Percentiles rank a stretch among this genome's conserved stretches.
These are phyloP conservation scores for Botryotinia calthae DNA, from an alignment of 2,329 filamentous ascomycete species.

Conservation along the genomic window DNA sequence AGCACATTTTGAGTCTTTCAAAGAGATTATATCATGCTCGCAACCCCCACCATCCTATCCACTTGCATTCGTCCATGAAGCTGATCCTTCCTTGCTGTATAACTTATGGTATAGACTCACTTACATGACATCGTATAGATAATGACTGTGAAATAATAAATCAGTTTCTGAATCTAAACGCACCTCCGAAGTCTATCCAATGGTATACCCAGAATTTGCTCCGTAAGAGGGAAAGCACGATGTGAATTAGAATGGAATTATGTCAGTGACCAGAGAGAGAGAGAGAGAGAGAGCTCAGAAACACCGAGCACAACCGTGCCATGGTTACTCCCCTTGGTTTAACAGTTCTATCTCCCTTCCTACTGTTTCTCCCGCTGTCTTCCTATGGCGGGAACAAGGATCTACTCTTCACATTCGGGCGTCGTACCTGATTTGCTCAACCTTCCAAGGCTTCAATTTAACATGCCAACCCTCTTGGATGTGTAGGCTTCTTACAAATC, in stretches of 20 bases:
- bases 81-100: background rate
- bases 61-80: background rate
- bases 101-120: background rate
- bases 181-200: no score
- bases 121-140: background rate
- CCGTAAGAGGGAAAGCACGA: background rate
- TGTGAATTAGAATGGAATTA: background rate
- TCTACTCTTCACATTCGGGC: background rate
- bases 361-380: background rate
- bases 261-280: background rate
- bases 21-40: constrained; percentile 10
- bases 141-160: background rate
- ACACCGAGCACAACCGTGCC: background rate
- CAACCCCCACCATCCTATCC: background rate
- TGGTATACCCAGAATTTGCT: background rate
- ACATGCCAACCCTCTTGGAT: background rate
- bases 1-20: constrained; percentile 8
- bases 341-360: background rate
- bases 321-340: background rate
- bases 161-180: background rate
- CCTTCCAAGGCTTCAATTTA: background rate
- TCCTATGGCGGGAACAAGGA: background rate
- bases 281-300: background rate
- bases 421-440: background rate
- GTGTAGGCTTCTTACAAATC: background rate